Base-by-base conservation (phyloP, 768 basidiomycete genomes). In the Psilocybe subaeruginosa region DNA sequence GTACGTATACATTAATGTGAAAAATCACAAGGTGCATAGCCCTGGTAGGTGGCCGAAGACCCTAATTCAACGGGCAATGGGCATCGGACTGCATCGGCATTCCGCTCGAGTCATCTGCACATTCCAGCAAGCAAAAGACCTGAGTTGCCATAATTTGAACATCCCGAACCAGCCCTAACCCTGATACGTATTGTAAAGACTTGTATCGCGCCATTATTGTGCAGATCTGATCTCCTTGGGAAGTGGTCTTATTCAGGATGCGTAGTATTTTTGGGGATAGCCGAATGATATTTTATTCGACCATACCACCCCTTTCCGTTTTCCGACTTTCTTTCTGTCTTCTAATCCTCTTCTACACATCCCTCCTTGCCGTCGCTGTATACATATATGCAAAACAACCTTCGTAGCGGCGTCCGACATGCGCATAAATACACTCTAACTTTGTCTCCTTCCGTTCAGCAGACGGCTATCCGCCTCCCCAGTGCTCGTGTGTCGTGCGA, bases 311-410 rank as follows among this genome's bases (percentile, higher is more conserved):
- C 51, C 51, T 53, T 27, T 58, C 57, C 48, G 33, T 58, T 39
- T 60, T 53, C 52, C 63, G 50, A 17, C 55, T 31, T 49, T 46
- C 51, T 62, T 23, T 62, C 30, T 52, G 63, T 57, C 50, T 45
- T 60, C 61, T 43, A 33, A 27, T 54, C 63, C 47, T 62, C 59
- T 51, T 56, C 53, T 27, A 8, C 54, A 56, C 47, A 43, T 53
- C 55, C 37, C 56, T 50, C 58, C 17, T 45, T 43, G 37, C 60
- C 43, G 35, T 51, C 45, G 50, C 56, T 47, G 48, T 33, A 48
- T 14, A 29, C 53, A 23, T 41, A 37, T 17, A 72, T 70, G 71
- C 65, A 69, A 48, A 62, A 49, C 39, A 69, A 60, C 53, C 31
- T 68, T 55, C 66, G 67, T 35, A 58, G 45, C 27, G 66, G 64